These are phyloP conservation scores for Mortierella hygrophila DNA, from an alignment of 192 early-diverging fungal genomes.

Conservation along the genomic window DNA sequence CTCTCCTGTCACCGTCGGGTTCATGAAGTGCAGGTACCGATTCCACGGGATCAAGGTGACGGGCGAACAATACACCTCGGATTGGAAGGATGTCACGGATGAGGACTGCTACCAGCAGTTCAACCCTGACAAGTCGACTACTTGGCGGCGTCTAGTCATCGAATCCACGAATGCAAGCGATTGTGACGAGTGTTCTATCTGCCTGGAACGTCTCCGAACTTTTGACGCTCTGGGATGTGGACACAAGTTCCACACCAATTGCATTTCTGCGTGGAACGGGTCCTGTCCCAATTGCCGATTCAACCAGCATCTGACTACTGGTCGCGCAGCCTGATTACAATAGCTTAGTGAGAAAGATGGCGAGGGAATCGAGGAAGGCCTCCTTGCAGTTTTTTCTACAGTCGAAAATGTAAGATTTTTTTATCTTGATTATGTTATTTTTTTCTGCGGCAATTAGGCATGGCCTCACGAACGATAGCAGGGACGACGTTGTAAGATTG, in stretches of 20 bases:
- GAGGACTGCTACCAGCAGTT: conserved; percentile 23
- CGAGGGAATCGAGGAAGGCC: no score
- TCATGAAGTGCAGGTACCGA: conserved; percentile 26
- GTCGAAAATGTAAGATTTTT: no score
- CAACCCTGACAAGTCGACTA: neutral
- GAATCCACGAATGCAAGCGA: neutral
- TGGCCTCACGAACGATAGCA: no score
- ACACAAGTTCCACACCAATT: neutral
- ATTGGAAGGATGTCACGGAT: neutral
- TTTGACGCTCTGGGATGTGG: neutral
- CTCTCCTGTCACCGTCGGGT: conserved; percentile 25
- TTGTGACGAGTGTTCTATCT: conserved; percentile 4
- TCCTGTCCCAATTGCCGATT: conserved; percentile 15
- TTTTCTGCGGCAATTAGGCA: no score
- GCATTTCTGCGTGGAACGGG: neutral
- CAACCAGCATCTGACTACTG: neutral
- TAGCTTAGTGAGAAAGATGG: neutral
- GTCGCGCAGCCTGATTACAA: neutral
- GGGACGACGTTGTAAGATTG: no score
- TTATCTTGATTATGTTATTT: no score
- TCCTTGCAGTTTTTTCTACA: no score
- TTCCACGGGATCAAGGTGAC: conserved; percentile 23
- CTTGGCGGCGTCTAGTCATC: conserved; percentile 18
- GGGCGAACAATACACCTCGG: conserved; percentile 13
- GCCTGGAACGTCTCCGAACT: neutral